phyloP scores from a whole-genome alignment of 2,329 filamentous ascomycete genomes.

The Tolypocladium sp. region DNA sequence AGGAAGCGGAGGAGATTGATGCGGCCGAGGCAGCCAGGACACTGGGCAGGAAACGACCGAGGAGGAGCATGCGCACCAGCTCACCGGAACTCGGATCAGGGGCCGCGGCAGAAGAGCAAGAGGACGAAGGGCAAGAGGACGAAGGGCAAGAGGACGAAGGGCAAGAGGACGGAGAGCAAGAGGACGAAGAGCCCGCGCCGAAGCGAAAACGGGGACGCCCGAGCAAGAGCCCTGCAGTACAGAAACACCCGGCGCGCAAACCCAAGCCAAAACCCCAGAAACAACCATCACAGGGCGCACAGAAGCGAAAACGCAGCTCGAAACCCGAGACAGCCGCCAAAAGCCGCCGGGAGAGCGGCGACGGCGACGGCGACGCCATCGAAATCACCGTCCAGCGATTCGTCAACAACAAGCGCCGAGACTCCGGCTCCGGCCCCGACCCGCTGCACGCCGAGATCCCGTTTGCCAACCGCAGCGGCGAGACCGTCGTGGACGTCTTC shows the following conservation, averaged over 20 bases:
- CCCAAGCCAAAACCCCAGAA: constrained; percentile 7
- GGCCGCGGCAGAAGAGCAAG: constrained; percentile 16
- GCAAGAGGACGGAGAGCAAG: constrained; percentile 10
- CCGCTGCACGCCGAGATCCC: constrained; percentile 43
- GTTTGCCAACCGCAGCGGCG: constrained; percentile 42
- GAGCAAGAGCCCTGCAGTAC: constrained; percentile 30
- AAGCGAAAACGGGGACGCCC: constrained; percentile 27
- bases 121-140: neutral
- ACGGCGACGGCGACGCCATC: constrained; percentile 21
- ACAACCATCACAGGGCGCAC: neutral
- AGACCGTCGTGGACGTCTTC: constrained; percentile 55
- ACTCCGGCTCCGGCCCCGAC: constrained; percentile 32
- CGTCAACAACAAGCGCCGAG: constrained; percentile 33
- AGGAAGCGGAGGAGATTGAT: constrained; percentile 34
- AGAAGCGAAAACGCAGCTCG: constrained; percentile 1
- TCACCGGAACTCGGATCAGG: constrained; percentile 33
- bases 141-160: constrained; percentile 6
- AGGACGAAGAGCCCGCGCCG: constrained; percentile 12
- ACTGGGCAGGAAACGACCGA: constrained; percentile 34
- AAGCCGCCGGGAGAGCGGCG: constrained; percentile 12
- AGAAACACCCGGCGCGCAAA: constrained; percentile 26
- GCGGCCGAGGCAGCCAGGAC: constrained; percentile 30
- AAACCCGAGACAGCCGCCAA: constrained; percentile 7
- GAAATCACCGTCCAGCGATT: constrained; percentile 54
- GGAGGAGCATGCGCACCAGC: constrained; percentile 23